Evolutionary conservation across 805 yeast genomes (phyloP).

Genomic region (Candida argentea): DNA sequence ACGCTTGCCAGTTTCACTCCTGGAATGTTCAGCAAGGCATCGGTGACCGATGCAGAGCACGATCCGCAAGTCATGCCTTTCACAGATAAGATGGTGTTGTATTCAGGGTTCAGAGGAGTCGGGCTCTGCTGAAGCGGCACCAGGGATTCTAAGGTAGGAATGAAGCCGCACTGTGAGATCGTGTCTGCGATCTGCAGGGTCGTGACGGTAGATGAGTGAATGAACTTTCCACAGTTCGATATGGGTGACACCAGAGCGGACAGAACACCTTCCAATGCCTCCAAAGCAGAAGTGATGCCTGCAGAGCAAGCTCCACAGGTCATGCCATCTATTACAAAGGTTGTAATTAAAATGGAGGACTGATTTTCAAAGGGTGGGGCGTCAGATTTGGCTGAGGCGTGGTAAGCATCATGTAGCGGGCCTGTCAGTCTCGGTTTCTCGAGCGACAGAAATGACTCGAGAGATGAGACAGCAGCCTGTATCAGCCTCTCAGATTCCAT

Average conservation of each 20-base stretch:
- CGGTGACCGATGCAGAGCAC: slow-evolving; percentile 30
- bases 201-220: slow-evolving; percentile 29
- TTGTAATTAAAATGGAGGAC: slow-evolving; percentile 3
- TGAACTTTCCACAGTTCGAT: slow-evolving; percentile 62
- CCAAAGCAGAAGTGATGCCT: slow-evolving; percentile 49
- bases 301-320: slow-evolving; percentile 83
- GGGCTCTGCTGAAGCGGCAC: slow-evolving; percentile 1
- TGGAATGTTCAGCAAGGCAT: slow-evolving; percentile 14
- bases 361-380: background rate
- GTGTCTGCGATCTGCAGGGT: slow-evolving; percentile 34
- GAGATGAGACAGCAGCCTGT: too few relatives aligned
- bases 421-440: background rate
- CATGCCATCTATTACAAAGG: slow-evolving; percentile 54
- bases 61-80: slow-evolving; percentile 34
- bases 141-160: slow-evolving; percentile 6
- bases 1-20: slow-evolving; percentile 20
- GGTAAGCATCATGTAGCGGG: too few relatives aligned
- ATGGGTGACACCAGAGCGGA: slow-evolving; percentile 58
- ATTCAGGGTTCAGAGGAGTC: background rate
- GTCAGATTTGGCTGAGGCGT: too few relatives aligned
- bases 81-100: slow-evolving; percentile 4
- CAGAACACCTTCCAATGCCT: slow-evolving; percentile 39
- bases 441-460: too few relatives aligned
- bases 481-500: too few relatives aligned
- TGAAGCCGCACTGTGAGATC: slow-evolving; percentile 52